Percentiles rank a stretch among this genome's conserved stretches.
Conservation (phyloP, 2,329 filamentous ascomycete species). For the Aspergillus luchuensis region DNA sequence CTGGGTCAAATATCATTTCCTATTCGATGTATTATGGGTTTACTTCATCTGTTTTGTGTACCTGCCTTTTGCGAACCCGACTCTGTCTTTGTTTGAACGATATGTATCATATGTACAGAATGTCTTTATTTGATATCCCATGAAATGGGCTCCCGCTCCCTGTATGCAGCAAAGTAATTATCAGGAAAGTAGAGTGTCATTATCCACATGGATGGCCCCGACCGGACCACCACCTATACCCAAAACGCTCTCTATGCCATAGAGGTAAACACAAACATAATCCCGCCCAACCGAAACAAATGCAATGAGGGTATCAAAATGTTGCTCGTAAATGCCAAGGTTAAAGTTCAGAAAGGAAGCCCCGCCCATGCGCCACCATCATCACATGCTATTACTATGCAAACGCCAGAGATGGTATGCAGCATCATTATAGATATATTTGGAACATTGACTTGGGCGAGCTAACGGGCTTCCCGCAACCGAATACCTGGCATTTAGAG, state of each 20-base stretch:
- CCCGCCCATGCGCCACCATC: constrained; percentile 19
- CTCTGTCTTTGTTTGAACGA: constrained; percentile 16
- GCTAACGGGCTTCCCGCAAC: constrained; percentile 45
- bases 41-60: constrained; percentile 23
- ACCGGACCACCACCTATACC: constrained; percentile 5
- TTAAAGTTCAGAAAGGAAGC: constrained; percentile 14
- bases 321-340: neutral
- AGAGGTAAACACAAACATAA: neutral
- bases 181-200: neutral
- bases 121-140: constrained; percentile 6
- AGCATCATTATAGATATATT: constrained; percentile 45
- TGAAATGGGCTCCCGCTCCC: neutral
- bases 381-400: constrained; percentile 21
- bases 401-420: neutral
- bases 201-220: neutral
- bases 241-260: constrained; percentile 4
- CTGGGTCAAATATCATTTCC: constrained; percentile 10
- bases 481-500: constrained; percentile 46
- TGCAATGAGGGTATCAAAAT: constrained; percentile 25
- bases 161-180: neutral
- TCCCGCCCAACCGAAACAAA: constrained; percentile 8
- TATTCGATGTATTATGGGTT: constrained; percentile 33
- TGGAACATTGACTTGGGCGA: constrained; percentile 48
- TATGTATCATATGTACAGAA: constrained; percentile 32
- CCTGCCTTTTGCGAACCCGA: constrained; percentile 13